These are phyloP conservation scores for Prunus salicina DNA, from an alignment of 306 rosid genomes.

Conservation along the genomic window DNA sequence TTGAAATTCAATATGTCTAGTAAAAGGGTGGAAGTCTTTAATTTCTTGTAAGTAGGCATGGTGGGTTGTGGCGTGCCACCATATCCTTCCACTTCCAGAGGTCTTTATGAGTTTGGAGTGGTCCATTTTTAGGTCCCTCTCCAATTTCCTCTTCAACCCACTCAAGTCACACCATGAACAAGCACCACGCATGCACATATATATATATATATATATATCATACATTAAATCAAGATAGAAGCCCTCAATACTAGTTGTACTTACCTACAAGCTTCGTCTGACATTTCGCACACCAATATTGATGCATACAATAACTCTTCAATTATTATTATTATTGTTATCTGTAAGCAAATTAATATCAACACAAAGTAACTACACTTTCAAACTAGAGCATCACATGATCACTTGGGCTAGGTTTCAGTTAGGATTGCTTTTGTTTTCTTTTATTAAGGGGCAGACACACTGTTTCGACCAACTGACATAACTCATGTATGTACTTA, in stretches of 20 bases:
- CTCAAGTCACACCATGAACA: background rate
- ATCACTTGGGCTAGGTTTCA: background rate
- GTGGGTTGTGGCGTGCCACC: slow-evolving; percentile 23
- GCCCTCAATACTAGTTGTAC: background rate
- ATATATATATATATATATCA: background rate
- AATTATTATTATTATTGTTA: background rate
- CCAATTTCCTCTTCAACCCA: slow-evolving; percentile 11
- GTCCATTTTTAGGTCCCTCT: slow-evolving; percentile 5
- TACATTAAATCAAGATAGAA: background rate
- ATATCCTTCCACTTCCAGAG: slow-evolving; percentile 10
- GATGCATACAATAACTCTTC: background rate
- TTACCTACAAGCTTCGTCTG: background rate
- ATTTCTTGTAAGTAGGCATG: background rate
- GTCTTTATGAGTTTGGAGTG: slow-evolving; percentile 1
- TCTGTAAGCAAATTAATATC: background rate
- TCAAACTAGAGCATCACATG: background rate
- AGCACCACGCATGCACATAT: background rate
- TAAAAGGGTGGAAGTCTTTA: background rate
- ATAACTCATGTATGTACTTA: too few species aligned
- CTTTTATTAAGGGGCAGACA: fast-evolving
- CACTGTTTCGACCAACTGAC: too few species aligned
- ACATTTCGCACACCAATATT: background rate
- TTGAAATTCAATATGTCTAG: slow-evolving; percentile 12
- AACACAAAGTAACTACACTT: background rate
- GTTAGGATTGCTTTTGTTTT: background rate